Evolutionary conservation across 2,329 filamentous ascomycete genomes (phyloP), one percentile per base, ranked within the genome.

Genomic region (Dothideomycetes sp.): DNA sequence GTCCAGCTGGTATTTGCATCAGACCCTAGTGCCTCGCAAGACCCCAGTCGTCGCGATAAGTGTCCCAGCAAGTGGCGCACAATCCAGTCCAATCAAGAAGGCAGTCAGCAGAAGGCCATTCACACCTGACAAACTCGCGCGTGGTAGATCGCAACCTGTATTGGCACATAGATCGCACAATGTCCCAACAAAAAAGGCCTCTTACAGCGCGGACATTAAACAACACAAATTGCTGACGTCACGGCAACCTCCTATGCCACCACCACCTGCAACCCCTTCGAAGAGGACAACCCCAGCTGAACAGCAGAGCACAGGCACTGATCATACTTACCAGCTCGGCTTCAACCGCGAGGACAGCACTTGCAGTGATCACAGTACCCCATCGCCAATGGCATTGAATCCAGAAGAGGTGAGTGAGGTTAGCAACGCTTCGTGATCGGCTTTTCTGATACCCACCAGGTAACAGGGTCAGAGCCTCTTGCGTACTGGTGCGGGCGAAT

Each of bases 401-500:
- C 19, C 36, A 11, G n/a, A 14, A n/a, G 19, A 7, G 17, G n/a
- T 38, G 3, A 12, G 31, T 10, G n/a, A 14, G 9, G 22, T 15
- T 22, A 2, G 18, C 15, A 29, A 17, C 27, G 15, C n/a, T n/a
- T 19, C 16, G 19, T 11, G 14, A 22, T 5, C 19, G 11, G 29
- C 5, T 14, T 31, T 11, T 14, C 33, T 14, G 11, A 37, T 22
- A 16, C n/a, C 37, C 33, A 24, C 37, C 31, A 49, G 36, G 39
- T 56, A 34, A 34, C 31, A 36, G 45, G 24, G 12, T 43, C 50
- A 8, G 50, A 62, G 48, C 57, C 65, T 4, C 64, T 67, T 2
- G 55, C 63, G 3, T 81, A 78, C 54, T 82, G 78, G 78, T 62
- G 67, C 9, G 78, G 78, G 14, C 72, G 78, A 30, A 79, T 80